phyloP scores from a whole-genome alignment of 169 alveolate species.

The Babesia divergens region DNA sequence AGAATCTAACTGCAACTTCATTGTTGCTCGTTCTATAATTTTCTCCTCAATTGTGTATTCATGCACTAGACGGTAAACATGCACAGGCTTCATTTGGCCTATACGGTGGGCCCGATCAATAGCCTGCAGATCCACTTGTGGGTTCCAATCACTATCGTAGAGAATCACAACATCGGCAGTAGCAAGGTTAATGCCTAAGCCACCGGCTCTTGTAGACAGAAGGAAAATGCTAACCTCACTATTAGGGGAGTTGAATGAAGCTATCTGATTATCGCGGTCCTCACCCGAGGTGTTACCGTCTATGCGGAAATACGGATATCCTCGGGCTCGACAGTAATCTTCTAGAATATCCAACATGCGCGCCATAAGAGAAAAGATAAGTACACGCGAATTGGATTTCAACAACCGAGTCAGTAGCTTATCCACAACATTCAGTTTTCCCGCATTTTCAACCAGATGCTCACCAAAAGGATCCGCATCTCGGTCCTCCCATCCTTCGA shows the following conservation, averaged over 20 bases:
- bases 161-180: conserved; percentile 96
- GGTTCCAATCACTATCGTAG: conserved; percentile 98
- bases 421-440: conserved; percentile 89
- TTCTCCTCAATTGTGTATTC: conserved; percentile 97
- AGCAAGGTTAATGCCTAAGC: conserved; percentile 94
- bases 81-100: conserved; percentile 95
- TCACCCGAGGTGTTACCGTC: conserved; percentile 97
- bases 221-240: conserved; percentile 89
- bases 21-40: conserved; percentile 93
- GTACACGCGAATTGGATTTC: conserved; percentile 81
- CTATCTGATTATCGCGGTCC: conserved; percentile 90
- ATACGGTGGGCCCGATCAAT: conserved; percentile 97
- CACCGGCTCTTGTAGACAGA: conserved; percentile 96
- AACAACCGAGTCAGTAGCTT: conserved; percentile 74
- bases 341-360: conserved; percentile 91
- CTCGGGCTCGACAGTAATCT: conserved; percentile 91
- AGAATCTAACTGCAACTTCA: conserved; percentile 94
- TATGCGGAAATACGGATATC: conserved; percentile 90
- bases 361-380: conserved; percentile 91
- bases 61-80: conserved; percentile 92
- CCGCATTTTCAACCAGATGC: conserved; percentile 87
- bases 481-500: conserved; percentile 89
- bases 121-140: conserved; percentile 95
- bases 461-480: conserved; percentile 85
- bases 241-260: conserved; percentile 85